phyloP scores from a whole-genome alignment of 2,329 filamentous ascomycete species.

The Dactylella cylindrospora region DNA sequence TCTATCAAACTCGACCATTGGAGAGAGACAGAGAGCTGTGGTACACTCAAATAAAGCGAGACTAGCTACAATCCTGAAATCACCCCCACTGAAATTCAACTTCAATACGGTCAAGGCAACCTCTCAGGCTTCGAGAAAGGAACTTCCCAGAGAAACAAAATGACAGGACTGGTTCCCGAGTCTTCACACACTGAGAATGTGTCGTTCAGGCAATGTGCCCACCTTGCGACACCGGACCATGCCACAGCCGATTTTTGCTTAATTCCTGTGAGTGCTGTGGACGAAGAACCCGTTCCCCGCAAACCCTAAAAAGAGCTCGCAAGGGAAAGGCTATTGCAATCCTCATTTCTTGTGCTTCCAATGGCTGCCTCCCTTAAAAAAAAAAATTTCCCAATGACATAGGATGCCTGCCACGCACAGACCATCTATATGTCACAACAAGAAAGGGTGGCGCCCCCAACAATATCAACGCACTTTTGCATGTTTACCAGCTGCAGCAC shows the following conservation, averaged over 20 bases:
- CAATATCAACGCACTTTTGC: conserved; percentile 16
- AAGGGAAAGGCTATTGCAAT: conserved; percentile 3
- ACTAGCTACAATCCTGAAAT: no score
- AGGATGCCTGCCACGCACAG: no score
- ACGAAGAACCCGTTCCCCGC: conserved; percentile 14
- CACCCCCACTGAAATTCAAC: no score
- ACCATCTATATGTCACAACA: no score
- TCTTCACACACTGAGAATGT: conserved; percentile 16
- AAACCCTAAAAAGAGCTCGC: conserved; percentile 3
- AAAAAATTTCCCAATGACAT: no score
- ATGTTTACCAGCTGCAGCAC: not conserved
- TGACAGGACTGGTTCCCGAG: conserved; percentile 13
- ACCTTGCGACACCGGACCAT: conserved; percentile 66
- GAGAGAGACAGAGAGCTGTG: no score
- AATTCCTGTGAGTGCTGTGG: conserved; percentile 70
- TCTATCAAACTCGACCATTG: no score
- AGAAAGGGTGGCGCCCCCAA: no score
- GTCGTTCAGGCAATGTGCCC: conserved; percentile 52
- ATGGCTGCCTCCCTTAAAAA: no score
- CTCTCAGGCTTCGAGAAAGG: no score
- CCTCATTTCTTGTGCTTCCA: not conserved
- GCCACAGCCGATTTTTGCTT: conserved; percentile 91
- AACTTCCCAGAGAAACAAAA: conserved; percentile 8
- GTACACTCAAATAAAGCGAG: no score
- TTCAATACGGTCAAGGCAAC: no score